Conservation (phyloP, 2,329 filamentous ascomycete species). For the Ophiocordyceps camponoti-leonardi region DNA sequence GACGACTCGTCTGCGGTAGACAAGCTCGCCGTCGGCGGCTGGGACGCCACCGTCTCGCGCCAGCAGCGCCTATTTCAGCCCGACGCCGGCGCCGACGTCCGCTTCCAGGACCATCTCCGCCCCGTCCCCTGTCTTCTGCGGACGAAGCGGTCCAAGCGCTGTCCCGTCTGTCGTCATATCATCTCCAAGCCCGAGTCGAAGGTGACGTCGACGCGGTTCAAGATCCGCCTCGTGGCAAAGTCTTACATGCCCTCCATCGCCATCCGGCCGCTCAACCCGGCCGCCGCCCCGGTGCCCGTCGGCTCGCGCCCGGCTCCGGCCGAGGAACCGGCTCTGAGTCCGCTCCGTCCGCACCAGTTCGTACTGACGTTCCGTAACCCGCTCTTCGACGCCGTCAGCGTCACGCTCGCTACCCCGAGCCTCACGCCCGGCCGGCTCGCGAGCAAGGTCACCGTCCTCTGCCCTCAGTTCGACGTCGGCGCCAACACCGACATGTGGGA, state of each 20-base stretch:
- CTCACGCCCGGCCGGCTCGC: constrained; percentile 60
- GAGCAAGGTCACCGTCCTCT: constrained; percentile 77
- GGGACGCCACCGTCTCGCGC: constrained; percentile 40
- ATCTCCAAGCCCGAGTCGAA: constrained; percentile 89
- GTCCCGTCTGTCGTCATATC: constrained; percentile 82
- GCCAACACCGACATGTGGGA: constrained; percentile 82
- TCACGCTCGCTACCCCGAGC: constrained; percentile 73
- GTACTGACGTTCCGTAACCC: constrained; percentile 86
- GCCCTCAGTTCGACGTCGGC: constrained; percentile 84
- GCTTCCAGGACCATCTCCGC: constrained; percentile 57
- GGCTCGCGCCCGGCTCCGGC: constrained; percentile 14
- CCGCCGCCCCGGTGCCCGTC: constrained; percentile 15
- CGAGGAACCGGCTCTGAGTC: constrained; percentile 25
- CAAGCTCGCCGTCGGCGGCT: constrained; percentile 40
- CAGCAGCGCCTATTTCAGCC: constrained; percentile 31
- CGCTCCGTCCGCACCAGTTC: constrained; percentile 54
- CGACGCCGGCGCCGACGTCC: constrained; percentile 33
- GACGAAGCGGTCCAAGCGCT: constrained; percentile 88
- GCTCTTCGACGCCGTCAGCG: constrained; percentile 76
- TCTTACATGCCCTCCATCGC: constrained; percentile 76
- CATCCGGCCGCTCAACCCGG: constrained; percentile 43
- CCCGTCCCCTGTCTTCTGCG: constrained; percentile 70
- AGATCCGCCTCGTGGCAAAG: constrained; percentile 76
- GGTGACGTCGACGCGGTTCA: constrained; percentile 73
- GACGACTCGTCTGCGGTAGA: constrained; percentile 46